These are phyloP conservation scores for Debaryomycetaceae sp. DNA, from an alignment of 1,139 yeast genomes.

Conservation along the genomic window DNA sequence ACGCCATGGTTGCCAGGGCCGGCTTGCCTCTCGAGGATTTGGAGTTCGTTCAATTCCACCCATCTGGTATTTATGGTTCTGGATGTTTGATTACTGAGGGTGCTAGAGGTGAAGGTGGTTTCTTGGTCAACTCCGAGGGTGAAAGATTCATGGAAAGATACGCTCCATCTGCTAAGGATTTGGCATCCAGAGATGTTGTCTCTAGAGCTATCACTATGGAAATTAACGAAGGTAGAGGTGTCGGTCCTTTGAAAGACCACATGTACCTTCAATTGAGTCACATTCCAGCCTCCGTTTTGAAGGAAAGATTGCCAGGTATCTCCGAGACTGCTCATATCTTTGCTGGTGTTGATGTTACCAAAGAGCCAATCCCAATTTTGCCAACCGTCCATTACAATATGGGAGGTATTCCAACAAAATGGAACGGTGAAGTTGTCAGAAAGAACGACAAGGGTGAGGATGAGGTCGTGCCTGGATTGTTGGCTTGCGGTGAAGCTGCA, in stretches of 20 bases:
- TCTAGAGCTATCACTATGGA: conserved; percentile 98
- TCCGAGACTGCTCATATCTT: conserved; percentile 98
- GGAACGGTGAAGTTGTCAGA: conserved; percentile 92
- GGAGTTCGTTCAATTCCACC: conserved; percentile 98
- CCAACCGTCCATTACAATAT: conserved; percentile 99
- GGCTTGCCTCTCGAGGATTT: conserved; percentile 97
- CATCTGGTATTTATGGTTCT: conserved; percentile 98
- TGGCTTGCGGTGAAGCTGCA: conserved; percentile 99
- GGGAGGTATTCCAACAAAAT: conserved; percentile 99
- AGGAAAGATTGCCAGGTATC: conserved; percentile 98
- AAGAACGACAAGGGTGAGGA: conserved; percentile 87
- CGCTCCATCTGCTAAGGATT: conserved; percentile 97
- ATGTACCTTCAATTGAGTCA: conserved; percentile 92
- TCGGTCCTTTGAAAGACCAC: conserved; percentile 94
- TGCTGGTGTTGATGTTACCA: conserved; percentile 99
- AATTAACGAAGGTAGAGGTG: conserved; percentile 99
- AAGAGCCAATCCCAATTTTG: conserved; percentile 97
- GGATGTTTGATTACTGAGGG: conserved; percentile 99
- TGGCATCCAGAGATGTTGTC: conserved; percentile 98
- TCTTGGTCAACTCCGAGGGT: conserved; percentile 92
- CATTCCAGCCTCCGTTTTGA: conserved; percentile 85
- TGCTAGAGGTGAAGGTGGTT: conserved; percentile 99
- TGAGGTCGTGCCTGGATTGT: conserved; percentile 86
- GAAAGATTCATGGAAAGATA: conserved; percentile 99
- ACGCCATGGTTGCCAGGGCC: conserved; percentile 97